Evolutionary conservation across 805 yeast species (phyloP), one percentile per base, ranked within the genome.

Genomic region (Saccharomycopsis synnaedendra): DNA sequence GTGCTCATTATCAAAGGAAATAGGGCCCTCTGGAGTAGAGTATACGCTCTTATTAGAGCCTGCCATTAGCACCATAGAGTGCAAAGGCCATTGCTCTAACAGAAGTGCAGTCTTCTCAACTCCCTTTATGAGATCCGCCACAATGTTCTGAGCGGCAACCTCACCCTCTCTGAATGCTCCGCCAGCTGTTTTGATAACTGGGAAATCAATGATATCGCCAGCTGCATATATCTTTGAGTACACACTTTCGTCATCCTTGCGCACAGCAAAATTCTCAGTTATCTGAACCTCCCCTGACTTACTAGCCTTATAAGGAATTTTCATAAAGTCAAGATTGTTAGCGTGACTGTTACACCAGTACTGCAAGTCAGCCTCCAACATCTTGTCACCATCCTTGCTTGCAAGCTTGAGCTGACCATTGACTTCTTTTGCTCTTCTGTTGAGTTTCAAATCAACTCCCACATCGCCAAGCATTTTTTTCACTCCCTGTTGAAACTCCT

Each of bases 161-260:
- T 54, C 51, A 8, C 61, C 65, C 54, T 54, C 53, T 45, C 55
- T 53, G 31, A 41, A 38, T 5, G 72, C 72, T 52, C 65, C 67
- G 3, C 71, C 71, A 4, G 71, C 70, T 3, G 67, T 64, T 54
- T 68, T 68, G 48, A 68, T 64, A 38, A 67, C 63, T n/a, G 62
- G 63, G 31, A 63, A 45, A 31, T 64, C 62, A 8, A 56, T 58
- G 33, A 67, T 51, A 51, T 68, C 72, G 28, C 72, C 72, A 32
- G 63, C 53, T 39, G 63, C 66, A 54, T 64, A 68, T 8, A 68
- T 52, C 43, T 68, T 64, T 9, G 8, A 9, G 36, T 34, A 34
- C 8, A 32, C 41, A 6, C 29, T 32, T 8, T 11, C 35, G 5
- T 51, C 49, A 19, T 53, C 47, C 6, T 47, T 56, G 46, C 52